Evolutionary conservation across 345 rosid species (phyloP), one percentile per base, ranked within the genome.

Genomic region (Dipteronia sinensis): DNA sequence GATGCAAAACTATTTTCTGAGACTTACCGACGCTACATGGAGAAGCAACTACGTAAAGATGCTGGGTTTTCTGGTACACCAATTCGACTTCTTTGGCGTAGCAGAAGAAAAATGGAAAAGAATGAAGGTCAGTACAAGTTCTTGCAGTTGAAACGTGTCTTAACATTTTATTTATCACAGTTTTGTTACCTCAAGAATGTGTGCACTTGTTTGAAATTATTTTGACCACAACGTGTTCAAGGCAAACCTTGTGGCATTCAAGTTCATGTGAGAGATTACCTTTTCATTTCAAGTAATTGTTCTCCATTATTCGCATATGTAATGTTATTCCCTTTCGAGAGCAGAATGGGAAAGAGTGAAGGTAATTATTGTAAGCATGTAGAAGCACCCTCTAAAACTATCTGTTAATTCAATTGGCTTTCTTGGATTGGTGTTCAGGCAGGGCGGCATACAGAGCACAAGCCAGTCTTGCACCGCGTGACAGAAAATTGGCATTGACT

Each of bases 21-120:
- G 81, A 93, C 97, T 13, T 95, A 93, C 80, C 89, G 96, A 31
- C 90, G 94, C 61, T 95, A 90, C 78, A 86, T 95, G 98, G 99
- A 93, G 90, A 95, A 95, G 89, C 95, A 92, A 85, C 90, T 95
- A 64, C 97, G 96, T 67, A 20, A 87, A 11, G 90, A 93, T 82
- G 97, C 95, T 25, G 98, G 99, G 58, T 95, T 93, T 84, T 46
- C 92, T 31, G 98, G 98, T 22, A 90, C 97, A 20, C 97, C 98
- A 10, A 95, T 95, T 62, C 87, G 96, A 53, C 90, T 95, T 79
- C 93, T 95, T 65, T 95, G 99, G 98, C 94, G 98, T 42, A 92
- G 92, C 81, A 90, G 99, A 83, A 93, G 88, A 76, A 92, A 91
- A 86, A 81, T 79, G 80, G 98, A 85, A 69, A 92, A 85, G 69